A percentile compares a stretch with the other conserved stretches of the same genome.
phyloP scores from a whole-genome alignment of 768 basidiomycete species.

The Hirschioporus abietinus region DNA sequence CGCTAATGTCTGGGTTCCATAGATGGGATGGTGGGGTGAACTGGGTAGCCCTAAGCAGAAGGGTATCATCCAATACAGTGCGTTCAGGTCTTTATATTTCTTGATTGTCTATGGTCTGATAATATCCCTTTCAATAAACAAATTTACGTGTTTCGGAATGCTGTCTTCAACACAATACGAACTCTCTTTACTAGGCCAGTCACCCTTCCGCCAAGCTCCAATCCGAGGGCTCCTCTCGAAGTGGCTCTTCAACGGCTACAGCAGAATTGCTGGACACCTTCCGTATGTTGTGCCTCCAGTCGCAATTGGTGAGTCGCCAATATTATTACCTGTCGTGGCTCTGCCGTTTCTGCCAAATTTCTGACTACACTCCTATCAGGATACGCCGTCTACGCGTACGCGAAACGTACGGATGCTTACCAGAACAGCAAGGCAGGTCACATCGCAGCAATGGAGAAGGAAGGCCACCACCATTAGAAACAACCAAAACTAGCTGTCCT shows the following conservation, averaged over 20 bases:
- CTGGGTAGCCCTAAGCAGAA: slow-evolving; percentile 61
- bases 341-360: slow-evolving; percentile 5
- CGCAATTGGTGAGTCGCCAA: slow-evolving; percentile 58
- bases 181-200: slow-evolving; percentile 48
- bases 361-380: slow-evolving; percentile 45
- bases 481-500: not conserved
- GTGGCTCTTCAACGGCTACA: slow-evolving; percentile 87
- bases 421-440: slow-evolving; percentile 83
- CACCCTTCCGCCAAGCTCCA: slow-evolving; percentile 76
- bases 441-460: slow-evolving; percentile 38
- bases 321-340: not conserved
- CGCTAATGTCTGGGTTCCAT: not conserved
- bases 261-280: slow-evolving; percentile 64
- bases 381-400: slow-evolving; percentile 77
- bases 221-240: slow-evolving; percentile 62
- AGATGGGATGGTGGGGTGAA: slow-evolving; percentile 78
- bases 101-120: not conserved
- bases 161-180: too few species aligned
- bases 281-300: slow-evolving; percentile 80
- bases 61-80: slow-evolving; percentile 79
- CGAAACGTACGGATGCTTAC: slow-evolving; percentile 58
- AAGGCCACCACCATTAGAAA: slow-evolving; percentile 7
- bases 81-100: slow-evolving; percentile 27
- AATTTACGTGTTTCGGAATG: slow-evolving; percentile 7
- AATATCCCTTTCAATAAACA: not conserved